These are phyloP conservation scores for Heimioporus sp. DNA, from an alignment of 768 basidiomycete species.

Conservation along the genomic window DNA sequence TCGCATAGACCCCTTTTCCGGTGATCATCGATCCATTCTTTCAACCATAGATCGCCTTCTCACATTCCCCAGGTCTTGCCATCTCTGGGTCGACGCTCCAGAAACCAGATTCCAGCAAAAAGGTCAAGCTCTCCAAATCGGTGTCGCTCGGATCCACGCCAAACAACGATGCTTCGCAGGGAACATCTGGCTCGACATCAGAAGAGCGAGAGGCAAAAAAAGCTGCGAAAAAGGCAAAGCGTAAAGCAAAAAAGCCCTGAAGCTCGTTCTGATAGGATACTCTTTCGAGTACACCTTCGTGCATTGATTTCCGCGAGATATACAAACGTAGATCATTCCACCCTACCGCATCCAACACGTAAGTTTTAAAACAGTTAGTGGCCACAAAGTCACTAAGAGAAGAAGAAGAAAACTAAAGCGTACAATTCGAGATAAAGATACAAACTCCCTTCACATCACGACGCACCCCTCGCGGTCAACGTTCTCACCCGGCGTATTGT, in stretches of 20 bases:
- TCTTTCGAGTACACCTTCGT: neutral
- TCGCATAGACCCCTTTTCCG: conserved; percentile 64
- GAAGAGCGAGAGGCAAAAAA: conserved; percentile 26
- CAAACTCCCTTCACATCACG: conserved; percentile 52
- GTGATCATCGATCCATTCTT: conserved; percentile 30
- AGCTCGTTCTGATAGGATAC: conserved; percentile 10
- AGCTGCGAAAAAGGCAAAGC: conserved; percentile 34
- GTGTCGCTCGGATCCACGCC: neutral
- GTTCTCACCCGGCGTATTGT: conserved; percentile 47
- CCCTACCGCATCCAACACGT: conserved; percentile 11
- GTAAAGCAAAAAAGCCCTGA: conserved; percentile 29
- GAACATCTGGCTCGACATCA: conserved; percentile 18
- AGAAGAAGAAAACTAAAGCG: conserved; percentile 21
- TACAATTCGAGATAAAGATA: conserved; percentile 27
- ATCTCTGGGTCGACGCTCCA: neutral
- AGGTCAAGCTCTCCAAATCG: neutral
- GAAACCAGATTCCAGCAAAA: conserved; percentile 7
- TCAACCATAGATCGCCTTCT: neutral
- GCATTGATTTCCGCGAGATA: conserved; percentile 14
- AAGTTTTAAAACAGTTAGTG: conserved; percentile 14
- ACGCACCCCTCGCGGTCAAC: conserved; percentile 60
- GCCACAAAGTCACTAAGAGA: conserved; percentile 6
- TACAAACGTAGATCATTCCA: conserved; percentile 13
- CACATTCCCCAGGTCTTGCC: conserved; percentile 22
- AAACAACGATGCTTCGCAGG: conserved; percentile 13